phyloP scores from a whole-genome alignment of 257 asterid genomes.

The Fraxinus americana region DNA sequence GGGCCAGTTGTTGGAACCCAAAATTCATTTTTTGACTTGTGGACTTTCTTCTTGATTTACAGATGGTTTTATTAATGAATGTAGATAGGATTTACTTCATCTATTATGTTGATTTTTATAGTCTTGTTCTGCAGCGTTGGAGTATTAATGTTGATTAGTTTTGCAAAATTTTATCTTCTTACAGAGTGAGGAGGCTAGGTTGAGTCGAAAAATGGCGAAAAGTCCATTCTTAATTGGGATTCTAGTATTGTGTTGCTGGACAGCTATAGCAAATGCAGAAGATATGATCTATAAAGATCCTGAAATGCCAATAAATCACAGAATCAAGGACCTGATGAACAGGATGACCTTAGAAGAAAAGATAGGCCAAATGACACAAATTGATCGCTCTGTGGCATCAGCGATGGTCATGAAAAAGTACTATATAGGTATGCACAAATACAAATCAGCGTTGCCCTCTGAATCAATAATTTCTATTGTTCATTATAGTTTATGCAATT shows the following conservation, averaged over 20 bases:
- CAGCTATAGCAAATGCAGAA: slow-evolving; percentile 31
- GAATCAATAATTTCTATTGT: background rate
- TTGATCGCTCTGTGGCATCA: slow-evolving; percentile 47
- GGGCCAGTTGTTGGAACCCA: slow-evolving; percentile 2
- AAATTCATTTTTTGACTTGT: background rate
- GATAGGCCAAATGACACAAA: slow-evolving; percentile 65
- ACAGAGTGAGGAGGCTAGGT: background rate
- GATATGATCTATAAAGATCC: slow-evolving; percentile 47
- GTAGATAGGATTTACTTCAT: background rate
- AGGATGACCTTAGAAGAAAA: slow-evolving; percentile 57
- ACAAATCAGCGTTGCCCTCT: background rate
- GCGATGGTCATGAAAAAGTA: slow-evolving; percentile 44
- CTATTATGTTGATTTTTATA: background rate
- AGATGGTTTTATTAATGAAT: background rate
- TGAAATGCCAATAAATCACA: slow-evolving; percentile 28
- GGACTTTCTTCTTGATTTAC: slow-evolving; percentile 1
- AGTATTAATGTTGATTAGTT: background rate
- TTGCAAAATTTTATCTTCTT: background rate
- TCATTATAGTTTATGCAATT: background rate
- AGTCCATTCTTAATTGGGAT: slow-evolving; percentile 15
- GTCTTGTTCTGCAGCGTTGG: background rate
- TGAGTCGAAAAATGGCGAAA: slow-evolving; percentile 24
- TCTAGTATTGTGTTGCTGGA: slow-evolving; percentile 25
- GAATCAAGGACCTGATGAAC: slow-evolving; percentile 48
- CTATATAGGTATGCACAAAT: slow-evolving; percentile 36